Conservation (phyloP, 2,329 filamentous ascomycete species). For the Akanthomyces muscarius region DNA sequence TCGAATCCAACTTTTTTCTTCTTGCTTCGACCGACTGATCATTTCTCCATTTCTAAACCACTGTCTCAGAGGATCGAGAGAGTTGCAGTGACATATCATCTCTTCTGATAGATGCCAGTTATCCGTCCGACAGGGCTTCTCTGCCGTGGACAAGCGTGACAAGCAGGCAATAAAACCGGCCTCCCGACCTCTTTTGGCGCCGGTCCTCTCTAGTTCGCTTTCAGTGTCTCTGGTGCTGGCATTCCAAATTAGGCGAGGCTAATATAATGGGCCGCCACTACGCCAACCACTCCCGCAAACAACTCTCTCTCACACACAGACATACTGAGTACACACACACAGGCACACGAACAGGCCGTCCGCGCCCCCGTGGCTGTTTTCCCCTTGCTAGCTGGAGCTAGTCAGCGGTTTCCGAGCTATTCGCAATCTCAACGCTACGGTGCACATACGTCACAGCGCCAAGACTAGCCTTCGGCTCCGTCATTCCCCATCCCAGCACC, state of each 20-base stretch:
- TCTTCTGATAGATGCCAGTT: too few species aligned
- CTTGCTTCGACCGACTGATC: too few species aligned
- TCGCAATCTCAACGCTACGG: neutral
- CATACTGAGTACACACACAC: too few species aligned
- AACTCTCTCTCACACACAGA: too few species aligned
- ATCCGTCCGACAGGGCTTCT: too few species aligned
- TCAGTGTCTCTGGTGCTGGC: neutral
- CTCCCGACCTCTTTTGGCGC: neutral
- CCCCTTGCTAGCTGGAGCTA: too few species aligned
- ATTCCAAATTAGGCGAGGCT: slow-evolving; percentile 9
- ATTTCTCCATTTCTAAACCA: neutral
- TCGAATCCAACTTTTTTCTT: too few species aligned
- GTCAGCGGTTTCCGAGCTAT: neutral
- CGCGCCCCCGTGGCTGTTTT: neutral
- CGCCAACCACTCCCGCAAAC: neutral
- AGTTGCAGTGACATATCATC: neutral
- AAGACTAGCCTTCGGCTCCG: neutral
- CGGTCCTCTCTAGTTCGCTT: neutral
- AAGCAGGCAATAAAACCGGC: too few species aligned
- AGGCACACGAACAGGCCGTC: neutral
- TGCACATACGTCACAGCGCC: slow-evolving; percentile 3
- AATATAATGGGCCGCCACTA: neutral
- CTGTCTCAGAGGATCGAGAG: neutral
- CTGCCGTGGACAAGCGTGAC: too few species aligned
- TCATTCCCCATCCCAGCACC: neutral